Percentiles rank a stretch among this genome's conserved stretches.
Conservation (phyloP, 768 basidiomycete species). For the Dioszegia aurantiaca region DNA sequence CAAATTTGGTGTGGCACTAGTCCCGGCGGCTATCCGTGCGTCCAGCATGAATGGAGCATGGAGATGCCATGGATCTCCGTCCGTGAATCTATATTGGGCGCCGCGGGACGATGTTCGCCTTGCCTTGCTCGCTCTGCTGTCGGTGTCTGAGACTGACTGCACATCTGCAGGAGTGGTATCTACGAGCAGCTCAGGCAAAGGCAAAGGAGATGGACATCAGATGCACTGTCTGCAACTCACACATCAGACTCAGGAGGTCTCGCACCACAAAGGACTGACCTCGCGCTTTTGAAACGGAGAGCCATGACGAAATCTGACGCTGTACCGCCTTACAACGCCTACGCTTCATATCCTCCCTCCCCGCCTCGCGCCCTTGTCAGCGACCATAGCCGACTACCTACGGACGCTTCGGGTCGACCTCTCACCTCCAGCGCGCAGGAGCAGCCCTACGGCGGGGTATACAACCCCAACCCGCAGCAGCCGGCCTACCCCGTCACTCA, state of each 20-base stretch:
- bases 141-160: no score
- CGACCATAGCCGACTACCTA: neutral
- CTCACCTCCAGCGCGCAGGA: neutral
- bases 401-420: conserved; percentile 1
- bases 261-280: no score
- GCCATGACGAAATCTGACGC: neutral
- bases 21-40: conserved; percentile 9
- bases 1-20: conserved; percentile 11
- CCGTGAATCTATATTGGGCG: no score
- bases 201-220: no score
- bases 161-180: no score
- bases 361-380: neutral
- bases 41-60: neutral
- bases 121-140: no score
- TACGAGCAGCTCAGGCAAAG: no score
- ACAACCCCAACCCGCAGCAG: neutral
- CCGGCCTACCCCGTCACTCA: neutral
- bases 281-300: no score
- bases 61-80: no score
- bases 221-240: no score
- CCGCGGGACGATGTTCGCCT: no score
- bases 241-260: no score
- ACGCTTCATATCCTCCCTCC: neutral
- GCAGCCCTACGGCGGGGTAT: neutral
- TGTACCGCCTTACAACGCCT: neutral